These are phyloP conservation scores for Schizosaccharomyces versatilis DNA, from an alignment of 1,139 yeast genomes.

Conservation along the genomic window DNA sequence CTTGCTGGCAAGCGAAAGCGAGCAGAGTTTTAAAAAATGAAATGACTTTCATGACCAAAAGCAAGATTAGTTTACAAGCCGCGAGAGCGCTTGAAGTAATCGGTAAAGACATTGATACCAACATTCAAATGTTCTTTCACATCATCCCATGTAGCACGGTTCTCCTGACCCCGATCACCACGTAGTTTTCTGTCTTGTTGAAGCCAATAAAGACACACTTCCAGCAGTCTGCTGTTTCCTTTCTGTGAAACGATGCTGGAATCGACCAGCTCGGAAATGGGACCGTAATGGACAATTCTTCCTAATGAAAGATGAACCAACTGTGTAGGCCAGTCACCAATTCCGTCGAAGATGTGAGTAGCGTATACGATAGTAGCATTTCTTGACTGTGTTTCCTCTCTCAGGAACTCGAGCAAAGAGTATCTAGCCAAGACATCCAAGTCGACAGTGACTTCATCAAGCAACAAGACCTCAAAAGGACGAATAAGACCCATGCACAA, in stretches of 20 bases:
- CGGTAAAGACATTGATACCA: conserved; percentile 11
- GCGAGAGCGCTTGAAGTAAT: conserved; percentile 2
- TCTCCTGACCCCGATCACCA: conserved; percentile 22
- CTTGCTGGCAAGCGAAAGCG: no score
- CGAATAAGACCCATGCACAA: conserved; percentile 75
- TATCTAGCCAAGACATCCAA: conserved; percentile 78
- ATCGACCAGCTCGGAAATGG: conserved; percentile 6
- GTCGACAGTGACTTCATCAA: conserved; percentile 93
- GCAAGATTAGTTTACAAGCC: not conserved
- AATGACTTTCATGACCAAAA: not conserved
- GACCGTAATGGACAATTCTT: conserved; percentile 19
- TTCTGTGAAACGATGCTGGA: conserved; percentile 10
- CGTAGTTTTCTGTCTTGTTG: conserved; percentile 24
- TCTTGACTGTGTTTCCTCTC: conserved; percentile 43
- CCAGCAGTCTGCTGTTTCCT: conserved; percentile 20
- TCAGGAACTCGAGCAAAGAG: conserved; percentile 45
- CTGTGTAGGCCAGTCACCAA: conserved; percentile 71
- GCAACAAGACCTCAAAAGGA: conserved; percentile 65
- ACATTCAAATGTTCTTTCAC: conserved; percentile 11
- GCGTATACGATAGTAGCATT: conserved; percentile 66
- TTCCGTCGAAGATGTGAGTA: conserved; percentile 89
- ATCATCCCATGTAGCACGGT: conserved; percentile 17
- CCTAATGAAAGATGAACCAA: conserved; percentile 67
- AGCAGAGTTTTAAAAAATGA: not conserved
- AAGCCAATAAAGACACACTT: conserved; percentile 24